Conservation (phyloP, 2,329 filamentous ascomycete species). For the Xylariaceae sp. region DNA sequence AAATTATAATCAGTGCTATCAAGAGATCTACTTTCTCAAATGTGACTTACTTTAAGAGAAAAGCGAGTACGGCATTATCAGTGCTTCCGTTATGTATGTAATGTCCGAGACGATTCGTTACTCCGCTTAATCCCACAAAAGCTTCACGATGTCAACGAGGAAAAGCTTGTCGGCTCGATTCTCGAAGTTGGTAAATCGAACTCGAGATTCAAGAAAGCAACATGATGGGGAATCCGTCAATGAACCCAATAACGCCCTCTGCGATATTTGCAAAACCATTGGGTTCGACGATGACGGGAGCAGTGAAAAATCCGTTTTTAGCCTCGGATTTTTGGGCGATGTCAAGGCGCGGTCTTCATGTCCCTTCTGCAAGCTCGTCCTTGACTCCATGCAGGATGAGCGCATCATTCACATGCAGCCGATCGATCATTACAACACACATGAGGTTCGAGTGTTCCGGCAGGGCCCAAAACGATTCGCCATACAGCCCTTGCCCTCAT, state of each 20-base stretch:
- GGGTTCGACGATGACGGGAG: slow-evolving; percentile 15
- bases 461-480: slow-evolving; percentile 14
- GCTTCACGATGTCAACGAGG: slow-evolving; percentile 15
- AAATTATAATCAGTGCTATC: too few species aligned
- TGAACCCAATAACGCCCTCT: slow-evolving; percentile 13
- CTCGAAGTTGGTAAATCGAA: slow-evolving; percentile 26
- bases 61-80: too few species aligned
- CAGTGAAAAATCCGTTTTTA: slow-evolving; percentile 10
- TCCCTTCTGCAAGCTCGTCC: slow-evolving; percentile 26
- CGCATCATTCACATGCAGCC: slow-evolving; percentile 28
- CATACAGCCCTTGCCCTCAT: slow-evolving; percentile 28
- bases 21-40: too few species aligned
- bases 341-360: slow-evolving; percentile 24
- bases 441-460: slow-evolving; percentile 25
- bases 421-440: slow-evolving; percentile 27
- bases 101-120: neutral
- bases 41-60: too few species aligned
- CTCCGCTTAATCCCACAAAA: neutral
- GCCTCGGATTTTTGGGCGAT: slow-evolving; percentile 25
- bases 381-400: slow-evolving; percentile 26
- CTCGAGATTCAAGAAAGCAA: neutral
- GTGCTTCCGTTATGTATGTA: neutral
- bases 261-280: slow-evolving; percentile 25
- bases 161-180: slow-evolving; percentile 26
- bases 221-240: slow-evolving; percentile 1